A percentile compares a stretch with the other conserved stretches of the same genome.
These are phyloP conservation scores for Penicillium subrubescens DNA, from an alignment of 495 filamentous ascomycete genomes.

Conservation along the genomic window DNA sequence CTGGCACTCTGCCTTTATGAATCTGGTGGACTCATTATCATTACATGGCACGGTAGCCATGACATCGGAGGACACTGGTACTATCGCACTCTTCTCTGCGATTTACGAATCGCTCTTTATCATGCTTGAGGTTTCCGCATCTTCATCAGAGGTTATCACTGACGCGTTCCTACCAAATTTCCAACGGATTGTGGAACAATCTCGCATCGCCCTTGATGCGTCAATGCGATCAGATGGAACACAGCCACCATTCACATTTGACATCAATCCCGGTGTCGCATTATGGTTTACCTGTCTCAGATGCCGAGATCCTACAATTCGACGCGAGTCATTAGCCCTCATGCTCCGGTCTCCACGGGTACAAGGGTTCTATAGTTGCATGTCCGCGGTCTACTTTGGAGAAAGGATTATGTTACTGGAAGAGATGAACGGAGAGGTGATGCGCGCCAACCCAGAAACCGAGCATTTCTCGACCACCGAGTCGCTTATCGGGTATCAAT, in stretches of 20 bases:
- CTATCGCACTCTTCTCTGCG: slow-evolving; percentile 25
- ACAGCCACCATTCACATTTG: slow-evolving; percentile 36
- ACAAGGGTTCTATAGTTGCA: slow-evolving; percentile 30
- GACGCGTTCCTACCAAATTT: slow-evolving; percentile 29
- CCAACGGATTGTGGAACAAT: slow-evolving; percentile 31
- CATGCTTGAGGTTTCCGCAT: slow-evolving; percentile 19
- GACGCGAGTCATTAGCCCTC: slow-evolving; percentile 30
- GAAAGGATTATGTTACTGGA: slow-evolving; percentile 27
- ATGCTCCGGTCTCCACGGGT: slow-evolving; percentile 24
- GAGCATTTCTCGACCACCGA: neutral
- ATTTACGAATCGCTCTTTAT: slow-evolving; percentile 32
- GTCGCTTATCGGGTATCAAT: neutral
- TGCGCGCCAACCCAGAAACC: neutral
- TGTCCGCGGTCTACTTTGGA: slow-evolving; percentile 13
- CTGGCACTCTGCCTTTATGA: slow-evolving; percentile 31
- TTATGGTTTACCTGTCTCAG: slow-evolving; percentile 30
- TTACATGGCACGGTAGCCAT: slow-evolving; percentile 8
- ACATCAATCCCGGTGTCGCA: slow-evolving; percentile 28
- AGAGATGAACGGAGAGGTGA: slow-evolving; percentile 16
- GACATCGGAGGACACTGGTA: slow-evolving; percentile 18
- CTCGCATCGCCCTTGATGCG: slow-evolving; percentile 17
- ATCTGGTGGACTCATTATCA: slow-evolving; percentile 17
- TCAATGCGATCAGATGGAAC: slow-evolving; percentile 22
- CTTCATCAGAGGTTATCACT: slow-evolving; percentile 18
- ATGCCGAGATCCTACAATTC: slow-evolving; percentile 31